Evolutionary conservation across 1,139 yeast species (phyloP).

Genomic region (Suhomyces taliae): DNA sequence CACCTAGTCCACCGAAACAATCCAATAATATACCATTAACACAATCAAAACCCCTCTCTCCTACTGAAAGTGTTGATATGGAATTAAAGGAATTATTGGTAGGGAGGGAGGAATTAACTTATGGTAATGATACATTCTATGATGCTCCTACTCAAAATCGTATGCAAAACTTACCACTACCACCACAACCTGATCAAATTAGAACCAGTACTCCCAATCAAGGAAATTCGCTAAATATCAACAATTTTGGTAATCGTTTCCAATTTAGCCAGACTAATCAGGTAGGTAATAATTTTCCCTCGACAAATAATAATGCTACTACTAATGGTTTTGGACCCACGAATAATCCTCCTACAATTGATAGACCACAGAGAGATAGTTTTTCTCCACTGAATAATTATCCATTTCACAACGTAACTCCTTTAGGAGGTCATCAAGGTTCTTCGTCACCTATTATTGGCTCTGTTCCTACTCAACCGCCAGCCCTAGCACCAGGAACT

Average conservation of each 20-base stretch:
- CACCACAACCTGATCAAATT: neutral
- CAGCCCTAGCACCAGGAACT: neutral
- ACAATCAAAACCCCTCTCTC: slow-evolving; percentile 20
- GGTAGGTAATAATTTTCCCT: no score
- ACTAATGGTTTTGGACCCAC: neutral
- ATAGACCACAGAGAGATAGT: neutral
- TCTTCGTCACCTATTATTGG: no score
- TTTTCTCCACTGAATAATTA: neutral
- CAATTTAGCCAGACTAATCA: no score
- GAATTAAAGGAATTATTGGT: slow-evolving; percentile 20
- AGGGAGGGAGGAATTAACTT: slow-evolving; percentile 24
- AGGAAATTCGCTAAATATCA: no score
- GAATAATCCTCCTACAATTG: neutral
- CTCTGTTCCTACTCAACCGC: no score
- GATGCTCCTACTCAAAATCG: neutral
- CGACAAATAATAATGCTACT: no score
- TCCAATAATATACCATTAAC: slow-evolving; percentile 13
- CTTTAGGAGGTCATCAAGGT: no score
- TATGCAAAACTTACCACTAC: neutral
- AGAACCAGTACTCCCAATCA: neutral
- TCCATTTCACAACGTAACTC: no score
- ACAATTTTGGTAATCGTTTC: no score
- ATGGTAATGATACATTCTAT: slow-evolving; percentile 17
- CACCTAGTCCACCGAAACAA: slow-evolving; percentile 18
- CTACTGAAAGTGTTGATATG: slow-evolving; percentile 15